phyloP scores from a whole-genome alignment of 2,329 filamentous ascomycete genomes.

The Elsinoe arachidis region DNA sequence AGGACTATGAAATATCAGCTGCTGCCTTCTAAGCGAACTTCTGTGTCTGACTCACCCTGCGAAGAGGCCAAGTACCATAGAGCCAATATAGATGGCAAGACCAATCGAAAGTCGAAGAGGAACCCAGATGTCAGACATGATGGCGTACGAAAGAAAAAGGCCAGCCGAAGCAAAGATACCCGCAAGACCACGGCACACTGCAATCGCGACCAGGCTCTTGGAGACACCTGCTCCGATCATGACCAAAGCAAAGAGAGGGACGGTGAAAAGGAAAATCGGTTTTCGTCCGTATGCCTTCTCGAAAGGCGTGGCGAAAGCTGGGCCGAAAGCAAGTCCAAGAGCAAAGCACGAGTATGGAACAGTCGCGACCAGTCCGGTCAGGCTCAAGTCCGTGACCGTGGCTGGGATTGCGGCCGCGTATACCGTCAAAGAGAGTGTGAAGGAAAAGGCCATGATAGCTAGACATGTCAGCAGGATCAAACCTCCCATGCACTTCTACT shows the following conservation, averaged over 20 bases:
- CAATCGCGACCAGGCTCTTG: slow-evolving; percentile 59
- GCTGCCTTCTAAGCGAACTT: too few relatives aligned
- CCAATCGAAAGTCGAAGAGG: slow-evolving; percentile 23
- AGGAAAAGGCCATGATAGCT: slow-evolving; percentile 7
- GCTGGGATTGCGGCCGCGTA: slow-evolving; percentile 3
- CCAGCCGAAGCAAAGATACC: slow-evolving; percentile 26
- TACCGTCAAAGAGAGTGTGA: slow-evolving; percentile 4
- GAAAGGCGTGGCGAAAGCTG: slow-evolving; percentile 52
- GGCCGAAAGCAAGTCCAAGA: slow-evolving; percentile 57
- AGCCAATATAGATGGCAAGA: slow-evolving; percentile 25
- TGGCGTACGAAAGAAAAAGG: slow-evolving; percentile 31
- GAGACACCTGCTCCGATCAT: slow-evolving; percentile 34
- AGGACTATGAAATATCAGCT: slow-evolving; percentile 18
- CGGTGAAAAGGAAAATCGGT: slow-evolving; percentile 58
- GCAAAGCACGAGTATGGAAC: slow-evolving; percentile 52
- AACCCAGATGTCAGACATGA: slow-evolving; percentile 30
- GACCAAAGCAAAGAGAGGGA: slow-evolving; percentile 53
- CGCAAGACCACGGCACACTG: slow-evolving; percentile 53
- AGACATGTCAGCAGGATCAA: background rate
- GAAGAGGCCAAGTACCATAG: slow-evolving; percentile 17
- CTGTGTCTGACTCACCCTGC: background rate
- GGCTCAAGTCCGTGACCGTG: background rate
- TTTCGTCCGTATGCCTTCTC: slow-evolving; percentile 58
- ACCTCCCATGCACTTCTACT: background rate
- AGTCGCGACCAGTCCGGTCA: slow-evolving; percentile 39